Conservation (phyloP, 163 green algal genomes). For the Chloromonas sp. region DNA sequence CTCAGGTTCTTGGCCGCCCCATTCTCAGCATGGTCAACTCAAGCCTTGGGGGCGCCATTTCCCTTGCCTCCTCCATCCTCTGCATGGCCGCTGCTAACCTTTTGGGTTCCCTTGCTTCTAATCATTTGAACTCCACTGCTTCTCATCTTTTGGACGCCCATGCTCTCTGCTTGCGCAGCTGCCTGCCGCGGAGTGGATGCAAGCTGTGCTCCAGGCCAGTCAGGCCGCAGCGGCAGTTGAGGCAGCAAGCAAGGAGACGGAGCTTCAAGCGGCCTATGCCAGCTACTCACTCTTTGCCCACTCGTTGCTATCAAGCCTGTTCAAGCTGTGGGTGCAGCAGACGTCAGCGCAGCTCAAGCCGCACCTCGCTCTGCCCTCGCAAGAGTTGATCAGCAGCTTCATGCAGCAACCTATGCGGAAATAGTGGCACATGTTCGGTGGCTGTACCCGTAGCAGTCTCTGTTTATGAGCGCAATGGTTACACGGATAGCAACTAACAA, state of each 20-base stretch:
- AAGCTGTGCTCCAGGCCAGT: slow-evolving; percentile 2
- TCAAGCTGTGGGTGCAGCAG: slow-evolving; percentile 10
- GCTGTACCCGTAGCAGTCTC: no score
- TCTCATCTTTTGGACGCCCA: no score
- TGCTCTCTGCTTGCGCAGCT: not conserved
- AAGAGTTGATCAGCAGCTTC: not conserved
- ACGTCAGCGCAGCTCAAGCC: not conserved
- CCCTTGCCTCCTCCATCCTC: not conserved
- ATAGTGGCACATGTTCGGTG: no score
- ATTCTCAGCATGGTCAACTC: not conserved
- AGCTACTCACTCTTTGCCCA: slow-evolving; percentile 14
- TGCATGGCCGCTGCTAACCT: not conserved
- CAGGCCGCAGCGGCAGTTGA: not conserved
- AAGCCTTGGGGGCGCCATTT: not conserved
- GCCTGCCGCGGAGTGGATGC: slow-evolving; percentile 7
- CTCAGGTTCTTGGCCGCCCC: no score
- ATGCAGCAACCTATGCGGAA: not conserved
- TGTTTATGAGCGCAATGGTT: no score
- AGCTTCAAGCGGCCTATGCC: slow-evolving; percentile 12
- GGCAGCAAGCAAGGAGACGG: not conserved
- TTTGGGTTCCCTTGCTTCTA: not conserved
- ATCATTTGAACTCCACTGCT: no score
- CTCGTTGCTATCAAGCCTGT: slow-evolving; percentile 16
- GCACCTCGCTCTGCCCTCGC: not conserved
- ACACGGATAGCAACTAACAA: no score